A percentile compares a stretch with the other conserved stretches of the same genome.
phyloP scores from a whole-genome alignment of 192 early-diverging fungal genomes.

The Spizellomyces sp. region DNA sequence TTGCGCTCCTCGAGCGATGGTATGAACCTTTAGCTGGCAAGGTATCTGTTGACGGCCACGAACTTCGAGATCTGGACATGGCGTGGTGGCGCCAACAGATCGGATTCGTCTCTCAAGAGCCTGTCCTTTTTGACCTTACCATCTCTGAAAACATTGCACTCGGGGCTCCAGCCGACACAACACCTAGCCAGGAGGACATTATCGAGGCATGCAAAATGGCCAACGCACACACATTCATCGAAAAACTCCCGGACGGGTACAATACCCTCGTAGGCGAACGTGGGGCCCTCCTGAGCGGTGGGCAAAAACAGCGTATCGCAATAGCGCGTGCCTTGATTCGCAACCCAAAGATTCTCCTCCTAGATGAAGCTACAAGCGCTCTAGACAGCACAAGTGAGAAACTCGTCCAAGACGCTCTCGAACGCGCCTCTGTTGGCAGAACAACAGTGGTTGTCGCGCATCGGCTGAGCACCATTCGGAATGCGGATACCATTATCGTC shows the following conservation, averaged over 20 bases:
- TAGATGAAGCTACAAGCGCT: conserved; percentile 86
- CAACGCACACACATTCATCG: conserved; percentile 81
- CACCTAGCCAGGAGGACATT: conserved; percentile 57
- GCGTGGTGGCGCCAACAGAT: not conserved
- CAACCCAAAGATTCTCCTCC: conserved; percentile 77
- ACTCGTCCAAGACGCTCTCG: conserved; percentile 51
- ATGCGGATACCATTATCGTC: conserved; percentile 84
- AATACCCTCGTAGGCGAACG: conserved; percentile 54
- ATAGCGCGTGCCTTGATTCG: conserved; percentile 80
- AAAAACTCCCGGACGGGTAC: conserved; percentile 66
- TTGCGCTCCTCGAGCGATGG: conserved; percentile 72
- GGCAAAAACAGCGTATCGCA: conserved; percentile 84
- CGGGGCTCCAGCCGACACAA: conserved; percentile 57
- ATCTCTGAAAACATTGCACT: conserved; percentile 92
- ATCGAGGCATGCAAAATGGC: conserved; percentile 56
- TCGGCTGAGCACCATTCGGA: conserved; percentile 80
- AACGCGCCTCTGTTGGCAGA: conserved; percentile 48
- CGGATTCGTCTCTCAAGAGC: conserved; percentile 36
- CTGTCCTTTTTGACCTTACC: conserved; percentile 87
- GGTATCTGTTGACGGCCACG: conserved; percentile 73
- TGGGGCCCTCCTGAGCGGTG: conserved; percentile 58
- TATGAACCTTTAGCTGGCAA: conserved; percentile 62
- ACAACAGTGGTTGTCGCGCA: conserved; percentile 88
- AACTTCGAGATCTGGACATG: conserved; percentile 73
- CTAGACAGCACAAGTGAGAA: conserved; percentile 69